Evolutionary conservation across 352 stramenopile genomes (phyloP).

Genomic region (Phytophthora palmivora): DNA sequence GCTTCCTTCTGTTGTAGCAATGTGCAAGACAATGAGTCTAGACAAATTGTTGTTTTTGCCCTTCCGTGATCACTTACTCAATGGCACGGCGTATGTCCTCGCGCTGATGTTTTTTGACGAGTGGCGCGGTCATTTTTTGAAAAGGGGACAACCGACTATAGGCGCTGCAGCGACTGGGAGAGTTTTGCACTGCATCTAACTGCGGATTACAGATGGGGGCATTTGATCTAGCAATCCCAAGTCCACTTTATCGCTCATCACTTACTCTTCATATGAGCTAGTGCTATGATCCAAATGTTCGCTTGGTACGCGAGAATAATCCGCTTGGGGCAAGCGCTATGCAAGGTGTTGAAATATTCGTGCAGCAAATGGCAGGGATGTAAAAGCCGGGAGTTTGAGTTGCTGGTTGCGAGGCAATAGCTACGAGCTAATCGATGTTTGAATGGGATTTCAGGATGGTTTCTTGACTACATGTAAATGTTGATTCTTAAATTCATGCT

Average conservation of each 20-base stretch:
- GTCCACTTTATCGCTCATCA: constrained; percentile 22
- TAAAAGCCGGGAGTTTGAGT: neutral
- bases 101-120: constrained; percentile 8
- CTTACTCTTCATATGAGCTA: constrained; percentile 30
- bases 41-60: constrained; percentile 34
- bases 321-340: constrained; percentile 1
- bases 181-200: constrained; percentile 12
- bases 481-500: too few relatives aligned
- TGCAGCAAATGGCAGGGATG: neutral
- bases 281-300: constrained; percentile 28
- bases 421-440: neutral
- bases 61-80: constrained; percentile 15
- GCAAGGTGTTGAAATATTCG: neutral
- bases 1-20: neutral
- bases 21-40: constrained; percentile 6
- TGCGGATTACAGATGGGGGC: constrained; percentile 23
- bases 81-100: constrained; percentile 25
- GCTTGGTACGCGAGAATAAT: constrained; percentile 4
- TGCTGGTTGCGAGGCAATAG: neutral
- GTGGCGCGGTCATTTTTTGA: constrained; percentile 34
- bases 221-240: constrained; percentile 13
- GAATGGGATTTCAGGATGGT: too few relatives aligned
- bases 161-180: constrained; percentile 2
- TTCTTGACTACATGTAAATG: too few relatives aligned
- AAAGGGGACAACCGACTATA: constrained; percentile 12